These are phyloP conservation scores for Pythium sp. DNA, from an alignment of 352 stramenopile genomes.

Conservation along the genomic window DNA sequence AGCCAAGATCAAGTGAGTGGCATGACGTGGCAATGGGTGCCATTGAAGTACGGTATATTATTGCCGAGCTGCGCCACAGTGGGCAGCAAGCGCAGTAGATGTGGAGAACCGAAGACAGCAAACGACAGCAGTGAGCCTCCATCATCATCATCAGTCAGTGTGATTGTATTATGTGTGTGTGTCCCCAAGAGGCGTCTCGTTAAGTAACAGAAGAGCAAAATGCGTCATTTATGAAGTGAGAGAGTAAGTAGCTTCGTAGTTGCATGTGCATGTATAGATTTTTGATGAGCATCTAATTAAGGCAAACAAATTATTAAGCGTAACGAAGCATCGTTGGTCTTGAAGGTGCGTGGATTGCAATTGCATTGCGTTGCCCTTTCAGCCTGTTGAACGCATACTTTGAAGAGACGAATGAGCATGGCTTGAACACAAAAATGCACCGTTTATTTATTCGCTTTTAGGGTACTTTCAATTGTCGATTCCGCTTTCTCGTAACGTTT, in stretches of 20 bases:
- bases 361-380: background rate
- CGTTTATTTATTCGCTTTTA: slow-evolving; percentile 7
- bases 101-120: background rate
- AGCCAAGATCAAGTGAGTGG: slow-evolving; percentile 29
- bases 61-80: slow-evolving; percentile 4
- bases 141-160: background rate
- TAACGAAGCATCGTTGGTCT: background rate
- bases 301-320: background rate
- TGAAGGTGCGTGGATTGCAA: too few relatives aligned
- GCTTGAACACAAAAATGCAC: background rate
- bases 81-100: background rate
- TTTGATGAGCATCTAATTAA: background rate
- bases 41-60: slow-evolving; percentile 9
- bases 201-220: background rate
- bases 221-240: background rate
- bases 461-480: background rate
- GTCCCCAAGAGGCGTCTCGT: background rate
- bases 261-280: slow-evolving; percentile 9
- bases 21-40: background rate
- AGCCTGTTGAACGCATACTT: background rate
- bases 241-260: background rate
- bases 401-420: background rate
- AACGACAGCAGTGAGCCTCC: background rate
- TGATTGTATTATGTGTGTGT: background rate
- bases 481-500: background rate